Conservation (phyloP, 1,284 basidiomycete genomes). For the Papiliotrema nemorosa region DNA sequence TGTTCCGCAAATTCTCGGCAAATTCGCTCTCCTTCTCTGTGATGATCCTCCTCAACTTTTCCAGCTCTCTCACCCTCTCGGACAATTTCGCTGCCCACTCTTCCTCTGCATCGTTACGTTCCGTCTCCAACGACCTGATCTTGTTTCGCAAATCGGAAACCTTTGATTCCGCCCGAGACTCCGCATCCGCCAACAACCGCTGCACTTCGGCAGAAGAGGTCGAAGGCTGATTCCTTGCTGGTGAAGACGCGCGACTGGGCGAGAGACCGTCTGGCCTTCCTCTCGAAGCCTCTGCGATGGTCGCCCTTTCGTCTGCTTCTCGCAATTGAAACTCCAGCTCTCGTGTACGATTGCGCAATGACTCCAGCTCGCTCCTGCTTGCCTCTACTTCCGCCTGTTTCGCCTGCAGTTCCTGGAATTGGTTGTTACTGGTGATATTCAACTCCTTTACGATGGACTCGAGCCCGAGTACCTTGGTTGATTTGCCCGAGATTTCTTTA, state of each 20-base stretch:
- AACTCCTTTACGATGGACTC: slow-evolving; percentile 67
- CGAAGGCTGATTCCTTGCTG: background rate
- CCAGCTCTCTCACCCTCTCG: slow-evolving; percentile 63
- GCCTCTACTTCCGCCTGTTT: slow-evolving; percentile 85
- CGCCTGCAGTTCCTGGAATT: slow-evolving; percentile 79
- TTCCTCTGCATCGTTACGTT: slow-evolving; percentile 59
- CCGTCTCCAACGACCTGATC: slow-evolving; percentile 41
- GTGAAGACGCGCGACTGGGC: background rate
- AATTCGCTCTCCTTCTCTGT: slow-evolving; percentile 55
- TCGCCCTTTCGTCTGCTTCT: slow-evolving; percentile 67
- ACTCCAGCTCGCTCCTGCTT: slow-evolving; percentile 67
- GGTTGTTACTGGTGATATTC: slow-evolving; percentile 64
- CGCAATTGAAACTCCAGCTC: slow-evolving; percentile 82
- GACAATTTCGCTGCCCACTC: slow-evolving; percentile 69
- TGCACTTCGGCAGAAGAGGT: slow-evolving; percentile 62
- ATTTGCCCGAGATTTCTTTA: slow-evolving; percentile 63
- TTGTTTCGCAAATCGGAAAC: slow-evolving; percentile 63
- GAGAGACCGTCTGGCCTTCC: background rate
- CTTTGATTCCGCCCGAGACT: slow-evolving; percentile 70
- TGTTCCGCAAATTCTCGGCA: slow-evolving; percentile 55
- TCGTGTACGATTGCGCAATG: slow-evolving; percentile 67
- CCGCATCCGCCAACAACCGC: slow-evolving; percentile 69
- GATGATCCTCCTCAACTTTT: slow-evolving; percentile 62
- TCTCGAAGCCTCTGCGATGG: slow-evolving; percentile 57
- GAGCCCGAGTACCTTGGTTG: slow-evolving; percentile 63